Evolutionary conservation across 2,329 filamentous ascomycete genomes (phyloP), one percentile per base, ranked within the genome.

Genomic region (Curvularia hawaiiensis): DNA sequence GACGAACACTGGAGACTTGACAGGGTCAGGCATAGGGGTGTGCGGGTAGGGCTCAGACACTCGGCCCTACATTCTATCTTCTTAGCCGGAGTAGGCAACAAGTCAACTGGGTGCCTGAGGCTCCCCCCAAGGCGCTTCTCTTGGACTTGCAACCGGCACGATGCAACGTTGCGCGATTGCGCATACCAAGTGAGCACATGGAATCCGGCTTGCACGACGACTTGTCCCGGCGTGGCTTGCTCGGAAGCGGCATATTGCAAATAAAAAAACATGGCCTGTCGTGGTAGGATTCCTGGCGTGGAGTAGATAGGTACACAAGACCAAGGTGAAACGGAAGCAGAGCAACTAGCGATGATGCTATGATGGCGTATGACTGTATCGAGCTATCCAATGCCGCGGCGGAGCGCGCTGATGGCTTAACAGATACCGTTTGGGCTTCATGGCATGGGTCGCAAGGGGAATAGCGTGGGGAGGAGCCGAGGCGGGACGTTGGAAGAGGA

Each of bases 291-390:
- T 55, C n/a, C 10, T 52, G 65, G 61, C 46, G 52, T 56, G 39
- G 52, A 44, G 52, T 40, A 43, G 40, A 14, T 14, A 31, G 39
- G n/a, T 52, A 54, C 58, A 63, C 59, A 56, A 62, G 56, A 40
- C 46, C 41, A 26, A 40, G 52, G 35, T 35, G 44, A 48, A 43
- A 50, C 46, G 43, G 44, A 45, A 53, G 53, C 52, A 53, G 54
- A 54, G 57, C 51, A 52, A 44, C 52, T 35, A 51, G 56, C 60
- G 61, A 63, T 66, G 63, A 67, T 64, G 67, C 50, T 62, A 61
- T 66, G 63, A 67, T 62, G 67, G 51, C 61, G 66, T 64, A 73
- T 74, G 72, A 74, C 72, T 75, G 72, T 74, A 54, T 54, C 46
- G 38, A 47, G 52, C 30, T 28, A 18, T 48, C 69, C 67, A 71